Base-by-base conservation (phyloP, 805 yeast genomes). In the Hanseniaspora guilliermondii region DNA sequence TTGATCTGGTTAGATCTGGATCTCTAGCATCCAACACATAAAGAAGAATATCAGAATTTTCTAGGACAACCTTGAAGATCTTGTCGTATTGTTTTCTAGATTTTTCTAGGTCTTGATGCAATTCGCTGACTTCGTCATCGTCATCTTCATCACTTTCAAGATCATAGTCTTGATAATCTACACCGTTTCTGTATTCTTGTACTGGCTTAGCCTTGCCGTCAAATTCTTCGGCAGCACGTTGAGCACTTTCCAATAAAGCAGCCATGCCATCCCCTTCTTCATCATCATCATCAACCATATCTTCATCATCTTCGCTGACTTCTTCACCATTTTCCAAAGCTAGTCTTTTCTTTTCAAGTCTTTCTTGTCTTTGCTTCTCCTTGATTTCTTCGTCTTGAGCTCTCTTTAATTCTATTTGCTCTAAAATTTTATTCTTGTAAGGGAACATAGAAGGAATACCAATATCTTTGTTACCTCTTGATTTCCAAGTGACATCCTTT, bases 21-120 rank as follows among this genome's bases (percentile, higher is more conserved):
- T 93, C 96, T 69, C 98, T 82, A 1, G 98, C 96, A 70, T 91
- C 98, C 64, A 91, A 72, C n/a, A 91, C 96, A 64, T 93, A 91
- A 55, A 89, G 74, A 19, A 91, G 74, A 53, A 91, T 96, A 66
- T 91, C 98, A 1, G 97, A 75, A 22, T 88, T 84, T 57, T 88
- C 97, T 22, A 93, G 89, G 37, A 93, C 97, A 16, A 88, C 76
- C 69, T 88, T 89, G 76, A 89, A 91, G 57, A 91, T 81, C 71
- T 89, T 91, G 68, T 91, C 97, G 66, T 85, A 93, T 6, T 96
- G 93, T 67, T 85, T 89, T 67, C 93, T 78, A 12, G 93, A 85
- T 64, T 81, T 82, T 54, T 85, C 94, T 17, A 52, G 21, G 19
- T 52, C 49, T 37, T 52, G 55, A 27, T 52, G 55, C 36, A 76